Evolutionary conservation across 257 asterid species (phyloP), one percentile per base, ranked within the genome.

Genomic region (Jasminum sambac): DNA sequence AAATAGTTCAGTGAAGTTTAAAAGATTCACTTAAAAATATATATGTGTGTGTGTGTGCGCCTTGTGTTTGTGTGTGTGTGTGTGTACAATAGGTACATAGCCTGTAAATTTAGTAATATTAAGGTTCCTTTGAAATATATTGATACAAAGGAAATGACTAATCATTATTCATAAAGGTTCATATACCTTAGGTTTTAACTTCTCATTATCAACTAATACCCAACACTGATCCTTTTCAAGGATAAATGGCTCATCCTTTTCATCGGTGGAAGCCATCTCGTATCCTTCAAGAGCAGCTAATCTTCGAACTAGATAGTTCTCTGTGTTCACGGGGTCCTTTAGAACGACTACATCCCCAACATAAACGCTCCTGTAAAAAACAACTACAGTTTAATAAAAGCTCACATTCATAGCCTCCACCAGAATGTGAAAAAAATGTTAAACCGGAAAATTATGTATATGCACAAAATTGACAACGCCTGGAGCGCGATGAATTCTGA

Each of bases 321-420:
- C 81, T 0, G 79, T 72, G 71, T 85, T 73, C 63, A 52, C 64
- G 60, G 96, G 98, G 80, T 87, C 94, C 85, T 80, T 87, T 64
- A 86, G 69, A 75, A 93, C 88, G 42, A 90, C 92, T 78, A 90
- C 92, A 66, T 90, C 98, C 61, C 95, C 97, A 61, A 90, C 83
- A 66, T 69, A 74, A 60, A 90, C 84, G 50, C 75, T 80, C 86
- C 98, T 93, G 80, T 67, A 70, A 70, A 38, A 76, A 37, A 69
- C 37, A 74, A n/a, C 10, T 55, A 23, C 5, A 3, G 6, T 11
- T 12, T 23, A 19, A 3, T 19, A 23, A 55, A 55, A 55, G 34
- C 34, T 55, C 16, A 19, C 13, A 55, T 23, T 9, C 23, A 55
- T 23, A 21, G 25, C 62, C 34, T 19, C 62, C 34, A 23, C 6